phyloP scores from a whole-genome alignment of 1,284 basidiomycete species.

The Cryptococcus jaspeensis region DNA sequence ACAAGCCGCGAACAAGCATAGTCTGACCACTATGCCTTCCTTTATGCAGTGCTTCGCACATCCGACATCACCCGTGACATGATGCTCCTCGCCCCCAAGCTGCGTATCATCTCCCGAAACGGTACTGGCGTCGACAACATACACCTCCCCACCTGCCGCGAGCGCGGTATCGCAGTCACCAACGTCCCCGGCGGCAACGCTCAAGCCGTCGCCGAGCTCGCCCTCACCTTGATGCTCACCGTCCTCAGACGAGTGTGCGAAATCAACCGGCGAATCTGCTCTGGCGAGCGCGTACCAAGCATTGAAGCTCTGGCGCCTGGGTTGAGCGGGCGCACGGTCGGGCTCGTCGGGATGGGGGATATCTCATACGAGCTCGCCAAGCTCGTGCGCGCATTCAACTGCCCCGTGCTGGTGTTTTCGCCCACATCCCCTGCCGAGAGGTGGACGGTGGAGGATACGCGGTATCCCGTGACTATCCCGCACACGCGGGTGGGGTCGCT shows the following conservation, averaged over 20 bases:
- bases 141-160: slow-evolving; percentile 50
- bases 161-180: slow-evolving; percentile 59
- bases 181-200: slow-evolving; percentile 55
- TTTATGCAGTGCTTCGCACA: slow-evolving; percentile 31
- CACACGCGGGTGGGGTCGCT: slow-evolving; percentile 52
- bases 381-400: slow-evolving; percentile 46
- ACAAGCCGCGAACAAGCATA: neutral
- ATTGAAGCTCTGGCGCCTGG: slow-evolving; percentile 50
- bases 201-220: slow-evolving; percentile 58
- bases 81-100: slow-evolving; percentile 21
- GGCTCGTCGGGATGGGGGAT: slow-evolving; percentile 53
- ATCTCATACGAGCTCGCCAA: slow-evolving; percentile 46
- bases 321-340: slow-evolving; percentile 51
- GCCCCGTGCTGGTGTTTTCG: slow-evolving; percentile 47
- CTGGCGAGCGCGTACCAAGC: slow-evolving; percentile 61
- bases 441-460: slow-evolving; percentile 36
- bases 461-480: slow-evolving; percentile 47
- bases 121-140: slow-evolving; percentile 42
- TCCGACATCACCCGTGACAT: slow-evolving; percentile 22
- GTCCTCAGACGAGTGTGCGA: slow-evolving; percentile 60
- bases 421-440: slow-evolving; percentile 43
- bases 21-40: neutral
- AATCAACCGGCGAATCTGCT: slow-evolving; percentile 52
- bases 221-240: slow-evolving; percentile 60
- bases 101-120: slow-evolving; percentile 36